A percentile compares a stretch with the other conserved stretches of the same genome.
Evolutionary conservation across 495 filamentous ascomycete genomes (phyloP).

Genomic region (Hypoxylon rickii): DNA sequence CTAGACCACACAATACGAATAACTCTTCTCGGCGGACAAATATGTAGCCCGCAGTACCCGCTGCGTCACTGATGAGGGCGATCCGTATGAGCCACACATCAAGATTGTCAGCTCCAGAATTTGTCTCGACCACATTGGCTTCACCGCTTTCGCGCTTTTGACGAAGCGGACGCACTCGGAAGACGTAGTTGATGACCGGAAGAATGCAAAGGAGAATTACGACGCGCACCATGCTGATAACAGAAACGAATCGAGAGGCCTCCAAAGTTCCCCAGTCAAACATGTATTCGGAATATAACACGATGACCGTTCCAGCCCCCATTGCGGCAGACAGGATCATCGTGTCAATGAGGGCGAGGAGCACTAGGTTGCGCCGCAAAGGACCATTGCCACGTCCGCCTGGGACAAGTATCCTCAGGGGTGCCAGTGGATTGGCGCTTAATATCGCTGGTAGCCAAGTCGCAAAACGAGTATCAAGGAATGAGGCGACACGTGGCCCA

Average conservation of each 20-base stretch:
- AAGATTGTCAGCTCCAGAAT: slow-evolving; percentile 73
- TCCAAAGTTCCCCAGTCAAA: slow-evolving; percentile 84
- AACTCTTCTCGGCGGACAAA: slow-evolving; percentile 58
- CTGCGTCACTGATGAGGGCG: slow-evolving; percentile 75
- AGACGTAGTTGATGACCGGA: slow-evolving; percentile 69
- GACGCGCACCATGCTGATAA: slow-evolving; percentile 76
- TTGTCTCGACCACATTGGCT: slow-evolving; percentile 45
- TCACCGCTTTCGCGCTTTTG: slow-evolving; percentile 37
- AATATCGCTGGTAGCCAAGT: slow-evolving; percentile 41
- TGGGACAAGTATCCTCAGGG: slow-evolving; percentile 78
- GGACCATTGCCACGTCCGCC: slow-evolving; percentile 63
- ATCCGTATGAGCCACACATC: slow-evolving; percentile 78
- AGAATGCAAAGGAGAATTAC: slow-evolving; percentile 72
- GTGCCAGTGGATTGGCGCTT: slow-evolving; percentile 65
- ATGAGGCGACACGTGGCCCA: slow-evolving; percentile 29
- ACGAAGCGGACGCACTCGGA: slow-evolving; percentile 58
- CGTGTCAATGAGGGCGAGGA: slow-evolving; percentile 79
- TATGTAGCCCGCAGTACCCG: slow-evolving; percentile 77
- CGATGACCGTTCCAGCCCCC: slow-evolving; percentile 74
- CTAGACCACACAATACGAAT: slow-evolving; percentile 68
- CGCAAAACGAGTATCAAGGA: slow-evolving; percentile 41
- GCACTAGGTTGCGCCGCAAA: slow-evolving; percentile 76
- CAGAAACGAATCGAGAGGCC: slow-evolving; percentile 74
- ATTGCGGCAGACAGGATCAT: slow-evolving; percentile 80
- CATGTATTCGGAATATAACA: slow-evolving; percentile 76